Evolutionary conservation across 805 yeast species (phyloP), one percentile per base, ranked within the genome.

Genomic region (Barnettozyma salicaria): DNA sequence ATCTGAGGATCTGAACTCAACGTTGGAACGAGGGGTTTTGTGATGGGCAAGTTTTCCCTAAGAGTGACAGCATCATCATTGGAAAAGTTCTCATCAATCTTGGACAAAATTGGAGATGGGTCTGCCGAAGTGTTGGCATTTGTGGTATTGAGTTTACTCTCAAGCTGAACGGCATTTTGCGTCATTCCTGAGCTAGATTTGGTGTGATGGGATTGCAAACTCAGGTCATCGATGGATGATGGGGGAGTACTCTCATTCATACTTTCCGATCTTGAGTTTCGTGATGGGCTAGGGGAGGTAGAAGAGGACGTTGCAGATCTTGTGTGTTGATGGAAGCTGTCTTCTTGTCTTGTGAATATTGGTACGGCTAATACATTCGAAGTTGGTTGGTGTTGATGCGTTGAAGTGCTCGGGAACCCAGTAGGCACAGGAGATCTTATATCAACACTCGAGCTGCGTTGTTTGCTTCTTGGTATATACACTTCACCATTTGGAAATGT

Each of bases 401-500:
- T 19, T 24, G 37, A 27, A 12, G 32, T 18, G 16, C 34, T 26
- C 16, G 45, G n/a, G n/a, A n/a, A n/a, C n/a, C n/a, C n/a, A n/a
- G n/a, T n/a, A n/a, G n/a, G n/a, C n/a, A n/a, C n/a, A n/a, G n/a
- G 14, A 5, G 41, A 33, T n/a, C 20, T 33, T 12, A 47, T 20
- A 20, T 43, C 50, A 1, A 47, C 39, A 23, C 25, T 30, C 1
- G 53, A 48, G 24, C 39, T 39, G 31, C 50, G 32, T 23, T 54
- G 58, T 35, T 47, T 53, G 34, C 44, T 43, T 31, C 59, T 41
- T 26, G 59, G 59, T 9, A 47, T 52, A 34, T 54, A 54, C 6
- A 53, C 48, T 26, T 54, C 59, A 27, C 59, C 59, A 27, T 54
- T 54, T 16, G 59, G 59, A 39, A 54, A 54, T 2, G 56, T 52